Conservation (phyloP, 352 stramenopile genomes). For the Globisporangium barbulae region DNA sequence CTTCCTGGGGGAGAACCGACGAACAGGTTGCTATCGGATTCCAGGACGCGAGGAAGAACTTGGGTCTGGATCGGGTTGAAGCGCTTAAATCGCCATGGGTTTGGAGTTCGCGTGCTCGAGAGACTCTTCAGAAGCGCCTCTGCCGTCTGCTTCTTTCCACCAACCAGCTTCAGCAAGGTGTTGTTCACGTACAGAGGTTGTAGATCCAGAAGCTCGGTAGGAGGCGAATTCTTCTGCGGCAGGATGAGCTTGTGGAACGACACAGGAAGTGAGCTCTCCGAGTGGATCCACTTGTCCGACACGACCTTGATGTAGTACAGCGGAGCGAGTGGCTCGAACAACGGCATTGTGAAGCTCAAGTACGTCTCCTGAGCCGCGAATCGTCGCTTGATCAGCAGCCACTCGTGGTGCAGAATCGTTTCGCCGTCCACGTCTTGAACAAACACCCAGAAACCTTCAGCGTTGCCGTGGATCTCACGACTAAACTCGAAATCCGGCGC, state of each 20-base stretch:
- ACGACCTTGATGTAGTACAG: slow-evolving; percentile 98
- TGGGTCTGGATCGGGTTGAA: slow-evolving; percentile 99
- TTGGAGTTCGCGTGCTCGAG: slow-evolving; percentile 33
- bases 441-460: slow-evolving; percentile 97
- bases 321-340: slow-evolving; percentile 97
- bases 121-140: slow-evolving; percentile 51
- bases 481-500: slow-evolving; percentile 98
- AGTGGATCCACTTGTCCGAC: slow-evolving; percentile 98
- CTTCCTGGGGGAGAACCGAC: slow-evolving; percentile 94
- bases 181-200: slow-evolving; percentile 94
- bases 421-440: slow-evolving; percentile 99
- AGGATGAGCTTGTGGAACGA: slow-evolving; percentile 99
- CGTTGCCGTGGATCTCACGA: slow-evolving; percentile 94
- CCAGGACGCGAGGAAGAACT: slow-evolving; percentile 93
- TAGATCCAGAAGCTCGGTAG: slow-evolving; percentile 97
- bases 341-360: slow-evolving; percentile 95
- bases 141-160: slow-evolving; percentile 56
- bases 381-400: slow-evolving; percentile 91
- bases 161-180: slow-evolving; percentile 64
- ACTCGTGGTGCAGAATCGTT: slow-evolving; percentile 98
- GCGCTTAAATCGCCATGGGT: slow-evolving; percentile 79
- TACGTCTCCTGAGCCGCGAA: slow-evolving; percentile 82
- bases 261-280: slow-evolving; percentile 93
- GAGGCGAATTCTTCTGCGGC: slow-evolving; percentile 97
- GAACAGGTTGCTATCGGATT: slow-evolving; percentile 94